A percentile compares a stretch with the other conserved stretches of the same genome.
These are phyloP conservation scores for Holtermanniella nyarrowii DNA, from an alignment of 768 basidiomycete species.

Conservation along the genomic window DNA sequence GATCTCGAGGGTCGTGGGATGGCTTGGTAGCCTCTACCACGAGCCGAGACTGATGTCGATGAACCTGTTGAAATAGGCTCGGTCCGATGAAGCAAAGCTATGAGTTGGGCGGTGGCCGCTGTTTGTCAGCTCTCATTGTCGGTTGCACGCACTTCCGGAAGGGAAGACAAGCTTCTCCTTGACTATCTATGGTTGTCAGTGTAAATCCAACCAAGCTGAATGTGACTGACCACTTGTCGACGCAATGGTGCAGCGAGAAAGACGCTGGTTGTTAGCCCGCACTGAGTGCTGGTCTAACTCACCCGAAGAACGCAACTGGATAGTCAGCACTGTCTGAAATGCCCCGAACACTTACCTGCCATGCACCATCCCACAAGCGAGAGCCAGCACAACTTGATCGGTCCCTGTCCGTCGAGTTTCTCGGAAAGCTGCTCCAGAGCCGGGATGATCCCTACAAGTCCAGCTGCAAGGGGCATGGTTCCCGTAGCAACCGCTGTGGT, in stretches of 20 bases:
- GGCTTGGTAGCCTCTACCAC: constrained; percentile 11
- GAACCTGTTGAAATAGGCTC: constrained; percentile 17
- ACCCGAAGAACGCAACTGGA: constrained; percentile 90
- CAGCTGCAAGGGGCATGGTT: constrained; percentile 43
- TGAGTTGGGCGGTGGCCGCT: constrained; percentile 85
- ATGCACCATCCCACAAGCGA: constrained; percentile 75
- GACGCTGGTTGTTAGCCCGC: constrained; percentile 48
- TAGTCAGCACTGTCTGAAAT: constrained; percentile 62
- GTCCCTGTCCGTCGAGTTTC: constrained; percentile 62
- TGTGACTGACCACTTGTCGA: constrained; percentile 69
- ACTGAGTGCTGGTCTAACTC: constrained; percentile 4
- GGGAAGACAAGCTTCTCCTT: constrained; percentile 91
- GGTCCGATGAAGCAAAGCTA: constrained; percentile 70
- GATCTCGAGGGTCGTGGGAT: constrained; percentile 22
- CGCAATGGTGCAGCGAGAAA: constrained; percentile 90
- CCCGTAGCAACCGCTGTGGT: constrained; percentile 95
- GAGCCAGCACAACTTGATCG: constrained; percentile 64
- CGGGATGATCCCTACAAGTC: constrained; percentile 87
- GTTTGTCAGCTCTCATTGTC: neutral
- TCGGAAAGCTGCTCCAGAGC: constrained; percentile 70
- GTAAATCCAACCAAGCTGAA: neutral
- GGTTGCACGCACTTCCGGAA: constrained; percentile 53
- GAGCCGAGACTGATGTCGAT: constrained; percentile 56
- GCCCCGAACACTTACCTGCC: constrained; percentile 60
- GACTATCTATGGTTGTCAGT: constrained; percentile 54